Conservation (phyloP, 257 asterid genomes). For the Scutellaria baicalensis region DNA sequence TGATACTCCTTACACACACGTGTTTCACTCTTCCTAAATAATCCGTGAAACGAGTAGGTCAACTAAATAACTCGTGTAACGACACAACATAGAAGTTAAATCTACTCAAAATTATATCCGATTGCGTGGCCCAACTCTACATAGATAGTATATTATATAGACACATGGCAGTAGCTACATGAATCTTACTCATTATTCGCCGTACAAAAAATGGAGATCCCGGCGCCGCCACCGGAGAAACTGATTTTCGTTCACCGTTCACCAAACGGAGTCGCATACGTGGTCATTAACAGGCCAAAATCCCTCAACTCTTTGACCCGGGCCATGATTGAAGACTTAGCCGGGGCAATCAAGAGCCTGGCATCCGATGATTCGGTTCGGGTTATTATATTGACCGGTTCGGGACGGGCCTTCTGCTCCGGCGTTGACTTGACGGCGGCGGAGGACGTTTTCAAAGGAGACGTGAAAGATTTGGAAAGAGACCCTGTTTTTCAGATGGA, state of each 20-base stretch:
- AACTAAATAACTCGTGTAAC: too few relatives aligned
- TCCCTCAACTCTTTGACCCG: slow-evolving; percentile 73
- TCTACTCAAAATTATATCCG: too few relatives aligned
- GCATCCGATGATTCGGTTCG: slow-evolving; percentile 55
- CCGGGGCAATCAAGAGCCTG: slow-evolving; percentile 44
- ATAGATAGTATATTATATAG: neutral
- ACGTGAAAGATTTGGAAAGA: slow-evolving; percentile 64
- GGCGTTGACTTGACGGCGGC: slow-evolving; percentile 92
- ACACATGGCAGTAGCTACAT: neutral
- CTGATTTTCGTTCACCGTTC: slow-evolving; percentile 55
- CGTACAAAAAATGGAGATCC: slow-evolving; percentile 29
- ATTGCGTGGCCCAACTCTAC: too few relatives aligned
- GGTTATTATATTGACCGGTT: slow-evolving; percentile 63
- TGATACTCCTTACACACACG: too few relatives aligned
- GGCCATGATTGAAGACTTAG: slow-evolving; percentile 63
- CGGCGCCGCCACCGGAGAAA: slow-evolving; percentile 42
- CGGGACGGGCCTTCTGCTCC: slow-evolving; percentile 88
- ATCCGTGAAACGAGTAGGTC: too few relatives aligned
- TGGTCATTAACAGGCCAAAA: slow-evolving; percentile 78
- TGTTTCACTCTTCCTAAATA: too few relatives aligned
- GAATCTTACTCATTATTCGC: neutral
- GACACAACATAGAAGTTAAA: too few relatives aligned
- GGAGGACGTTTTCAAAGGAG: slow-evolving; percentile 86
- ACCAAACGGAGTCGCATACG: slow-evolving; percentile 48
- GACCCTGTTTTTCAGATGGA: slow-evolving; percentile 94